Evolutionary conservation across 1,284 basidiomycete genomes (phyloP), one percentile per base, ranked within the genome.

Genomic region (Pterula multifida): DNA sequence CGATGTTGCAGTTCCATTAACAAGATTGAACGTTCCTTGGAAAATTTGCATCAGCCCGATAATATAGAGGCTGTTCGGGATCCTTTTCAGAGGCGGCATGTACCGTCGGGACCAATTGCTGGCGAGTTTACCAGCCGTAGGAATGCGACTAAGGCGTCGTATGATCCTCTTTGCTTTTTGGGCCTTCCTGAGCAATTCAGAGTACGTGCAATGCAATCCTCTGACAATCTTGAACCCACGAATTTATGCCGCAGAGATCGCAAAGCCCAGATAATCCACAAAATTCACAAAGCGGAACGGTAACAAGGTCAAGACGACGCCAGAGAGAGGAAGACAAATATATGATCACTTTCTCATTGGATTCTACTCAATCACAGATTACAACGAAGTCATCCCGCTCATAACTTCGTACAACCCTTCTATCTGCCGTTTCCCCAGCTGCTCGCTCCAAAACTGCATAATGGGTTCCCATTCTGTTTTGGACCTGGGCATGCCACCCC

Each of bases 381-480:
- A 9, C n/a, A 42, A 9, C 39, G 39, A 22, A n/a, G 9, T 47
- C 45, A 15, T 23, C 32, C 71, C 70, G 48, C 64, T 74, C 73
- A 83, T 72, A 15, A 92, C 81, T 60, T 91, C 85, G 57, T 86
- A 91, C 53, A 90, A 61, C 15, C 82, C 86, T 11, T 82, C 79
- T 11, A 71, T 73, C 52, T 73, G 75, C 57, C 80, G 72, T 56
- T 70, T 74, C 3, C 66, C 71, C 42, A 93, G 66, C 48, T 71
- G 66, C 62, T 81, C 75, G 56, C 86, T 85, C 90, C 90, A 94
- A 63, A 92, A 92, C 52, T 72, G 68, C 86, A 94, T 91, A 46
- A 93, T 75, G 1, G 79, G 79, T 57, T 78, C 75, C 87, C 88
- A 92, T 59, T 92, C 88, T 4, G 78, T 76, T 55, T 68, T 73